Base-by-base conservation (phyloP, 169 alveolate species). In the Plasmodium reichenowi region DNA sequence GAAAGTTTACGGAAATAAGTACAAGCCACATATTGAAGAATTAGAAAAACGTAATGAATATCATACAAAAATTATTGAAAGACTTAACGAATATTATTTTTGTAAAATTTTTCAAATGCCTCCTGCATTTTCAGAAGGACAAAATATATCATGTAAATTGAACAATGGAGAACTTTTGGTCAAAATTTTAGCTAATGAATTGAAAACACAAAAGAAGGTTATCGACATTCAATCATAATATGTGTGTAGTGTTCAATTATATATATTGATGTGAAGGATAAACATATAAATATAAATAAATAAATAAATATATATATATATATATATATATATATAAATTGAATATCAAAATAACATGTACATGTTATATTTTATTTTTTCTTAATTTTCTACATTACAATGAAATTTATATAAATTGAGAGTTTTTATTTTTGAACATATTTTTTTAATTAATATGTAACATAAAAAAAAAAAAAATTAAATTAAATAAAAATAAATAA, bases 61-160 rank as follows among this genome's bases (percentile, higher is more conserved):
- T 50, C 91, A 70, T 54, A 83, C 91, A 43, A 83, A 83, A 83
- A 83, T 83, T 52, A 71, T 83, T 56, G 91, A 83, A 71, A 68
- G 91, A 58, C 63, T 83, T 10, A 62, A 45, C 24, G 91, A 83
- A 52, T 83, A 83, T 20, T 83, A 67, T 48, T 83, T 83, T 32
- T 83, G 85, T 72, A 83, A 83, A 62, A 71, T 59, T 24, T 83
- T 70, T 20, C 91, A 83, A 60, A 83, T 83, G 91, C 91, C 91
- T 9, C 91, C 85, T 17, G 85, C 83, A 8, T 83, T 83, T 59
- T 83, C 86, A 0, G 80, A 83, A 7, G 91, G 85, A 38, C 91
- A 83, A 24, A 83, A 59, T 43, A 83, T 83, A 68, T 83, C 91
- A 58, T 83, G 91, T 43, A 83, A 22, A 29, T 22, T 83, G 50